Conservation (phyloP, 208 protist species). For the Leishmania aethiopica region DNA sequence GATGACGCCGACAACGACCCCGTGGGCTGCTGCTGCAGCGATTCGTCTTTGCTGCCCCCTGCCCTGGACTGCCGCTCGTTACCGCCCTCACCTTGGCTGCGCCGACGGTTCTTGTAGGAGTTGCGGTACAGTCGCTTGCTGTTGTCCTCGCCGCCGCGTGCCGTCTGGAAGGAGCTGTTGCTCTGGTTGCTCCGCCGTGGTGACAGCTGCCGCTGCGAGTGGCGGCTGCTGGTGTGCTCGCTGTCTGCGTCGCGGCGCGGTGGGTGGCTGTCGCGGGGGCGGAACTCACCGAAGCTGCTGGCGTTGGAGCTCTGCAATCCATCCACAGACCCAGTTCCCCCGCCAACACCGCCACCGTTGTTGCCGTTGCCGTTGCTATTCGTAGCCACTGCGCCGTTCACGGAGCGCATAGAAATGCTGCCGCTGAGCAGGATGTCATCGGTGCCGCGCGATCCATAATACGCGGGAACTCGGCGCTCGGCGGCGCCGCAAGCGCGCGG, state of each 20-base stretch:
- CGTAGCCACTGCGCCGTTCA: not conserved
- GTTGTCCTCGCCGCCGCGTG: slow-evolving; percentile 13
- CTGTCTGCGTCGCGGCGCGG: not conserved
- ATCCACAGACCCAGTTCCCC: slow-evolving; percentile 8
- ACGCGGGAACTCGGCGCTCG: slow-evolving; percentile 15
- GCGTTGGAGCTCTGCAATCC: slow-evolving; percentile 20
- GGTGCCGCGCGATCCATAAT: slow-evolving; percentile 17
- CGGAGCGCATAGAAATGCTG: slow-evolving; percentile 22
- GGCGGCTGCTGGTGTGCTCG: slow-evolving; percentile 4
- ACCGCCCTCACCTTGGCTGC: slow-evolving; percentile 15
- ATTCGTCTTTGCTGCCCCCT: slow-evolving; percentile 13
- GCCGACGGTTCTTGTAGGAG: slow-evolving; percentile 28
- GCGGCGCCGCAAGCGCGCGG: not conserved
- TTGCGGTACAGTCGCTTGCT: slow-evolving; percentile 29
- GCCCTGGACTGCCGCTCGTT: slow-evolving; percentile 13
- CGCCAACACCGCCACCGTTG: slow-evolving; percentile 5
- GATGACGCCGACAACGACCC: slow-evolving; percentile 15
- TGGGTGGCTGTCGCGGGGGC: not conserved
- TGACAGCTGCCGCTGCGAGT: slow-evolving; percentile 10
- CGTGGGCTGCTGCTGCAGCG: slow-evolving; percentile 16
- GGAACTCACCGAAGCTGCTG: slow-evolving; percentile 24
- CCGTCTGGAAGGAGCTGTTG: not conserved
- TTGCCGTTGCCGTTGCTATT: slow-evolving; percentile 5
- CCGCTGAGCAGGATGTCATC: slow-evolving; percentile 17
- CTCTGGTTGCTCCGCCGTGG: slow-evolving; percentile 6